Evolutionary conservation across 306 rosid species (phyloP), one percentile per base, ranked within the genome.

Genomic region (Prunus dulcis): DNA sequence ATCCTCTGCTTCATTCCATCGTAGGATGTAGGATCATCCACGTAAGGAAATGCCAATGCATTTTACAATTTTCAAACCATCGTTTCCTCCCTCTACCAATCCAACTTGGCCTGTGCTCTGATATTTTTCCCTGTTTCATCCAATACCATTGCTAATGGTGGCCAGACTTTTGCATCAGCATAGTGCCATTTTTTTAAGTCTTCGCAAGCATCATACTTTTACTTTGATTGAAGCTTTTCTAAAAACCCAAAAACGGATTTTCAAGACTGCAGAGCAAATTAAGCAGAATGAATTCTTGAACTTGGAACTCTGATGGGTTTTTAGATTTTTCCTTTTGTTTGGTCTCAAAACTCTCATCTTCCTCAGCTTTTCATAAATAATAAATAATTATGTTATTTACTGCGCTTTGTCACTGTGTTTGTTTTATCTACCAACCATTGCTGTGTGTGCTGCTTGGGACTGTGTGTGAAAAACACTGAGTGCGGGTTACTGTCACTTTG

Each of bases 1-100:
- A 85, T 89, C 86, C 52, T 81, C 84, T 79, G 84, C 87, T 78
- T 85, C 78, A 76, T 41, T 53, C 84, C 79, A 75, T 84, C 43
- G 60, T 72, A 80, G 75, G 85, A 86, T 82, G 80, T 81, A 74
- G 79, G 82, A 81, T 76, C 78, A 67, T 80, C 79, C 82, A 78
- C 79, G 73, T 68, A 82, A 45, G 76, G 76, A 62, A 61, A 15
- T 61, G 67, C 73, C 77, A 75, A 30, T 70, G 51, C 67, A 69
- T 51, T 66, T 71, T 25, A 17, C 60, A 20, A 27, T 52, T 41
- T 58, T 71, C 65, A 32, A n/a, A 20, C 22, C 64, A 6, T n/a
- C 43, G 43, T 30, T 64, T 78, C 13, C 30, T 19, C 22, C 22
- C 34, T 52, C 45, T 14, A n/a, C 77, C 72, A 47, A 72, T 72